Evolutionary conservation across 1,139 yeast species (phyloP).

Genomic region (Yamadazyma conglobata): DNA sequence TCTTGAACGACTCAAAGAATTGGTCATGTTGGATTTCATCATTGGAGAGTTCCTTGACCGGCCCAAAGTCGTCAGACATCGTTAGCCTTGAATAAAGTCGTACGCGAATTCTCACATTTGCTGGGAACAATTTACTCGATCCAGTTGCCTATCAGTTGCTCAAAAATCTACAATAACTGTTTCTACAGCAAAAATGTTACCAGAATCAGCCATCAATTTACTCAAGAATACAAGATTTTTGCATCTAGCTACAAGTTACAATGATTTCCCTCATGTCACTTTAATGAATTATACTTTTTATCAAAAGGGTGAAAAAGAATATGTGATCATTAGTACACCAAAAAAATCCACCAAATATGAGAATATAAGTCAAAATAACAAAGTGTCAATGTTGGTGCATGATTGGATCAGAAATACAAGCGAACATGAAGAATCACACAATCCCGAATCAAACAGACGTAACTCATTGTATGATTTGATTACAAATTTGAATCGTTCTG

Average conservation of each 20-base stretch:
- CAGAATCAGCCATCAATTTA: conserved; percentile 52
- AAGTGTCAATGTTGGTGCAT: conserved; percentile 76
- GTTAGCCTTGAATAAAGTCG: conserved; percentile 1
- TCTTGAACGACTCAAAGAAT: conserved; percentile 6
- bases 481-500: conserved; percentile 70
- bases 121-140: no score
- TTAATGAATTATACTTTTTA: conserved; percentile 82
- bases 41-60: conserved; percentile 6
- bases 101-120: no score
- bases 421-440: conserved; percentile 14
- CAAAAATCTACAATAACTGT: no score
- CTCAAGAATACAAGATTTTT: conserved; percentile 62
- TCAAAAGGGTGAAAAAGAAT: conserved; percentile 35
- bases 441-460: conserved; percentile 24
- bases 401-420: conserved; percentile 73
- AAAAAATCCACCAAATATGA: conserved; percentile 65
- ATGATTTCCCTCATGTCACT: conserved; percentile 75
- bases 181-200: conserved; percentile 42
- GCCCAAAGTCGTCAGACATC: conserved; percentile 12
- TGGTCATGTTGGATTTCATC: conserved; percentile 8
- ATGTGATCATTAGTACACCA: conserved; percentile 68
- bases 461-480: conserved; percentile 58
- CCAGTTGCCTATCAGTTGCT: no score
- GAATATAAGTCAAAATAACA: conserved; percentile 64
- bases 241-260: conserved; percentile 74